Evolutionary conservation across 2,329 filamentous ascomycete species (phyloP).

Genomic region (Mollisia scopiformis): DNA sequence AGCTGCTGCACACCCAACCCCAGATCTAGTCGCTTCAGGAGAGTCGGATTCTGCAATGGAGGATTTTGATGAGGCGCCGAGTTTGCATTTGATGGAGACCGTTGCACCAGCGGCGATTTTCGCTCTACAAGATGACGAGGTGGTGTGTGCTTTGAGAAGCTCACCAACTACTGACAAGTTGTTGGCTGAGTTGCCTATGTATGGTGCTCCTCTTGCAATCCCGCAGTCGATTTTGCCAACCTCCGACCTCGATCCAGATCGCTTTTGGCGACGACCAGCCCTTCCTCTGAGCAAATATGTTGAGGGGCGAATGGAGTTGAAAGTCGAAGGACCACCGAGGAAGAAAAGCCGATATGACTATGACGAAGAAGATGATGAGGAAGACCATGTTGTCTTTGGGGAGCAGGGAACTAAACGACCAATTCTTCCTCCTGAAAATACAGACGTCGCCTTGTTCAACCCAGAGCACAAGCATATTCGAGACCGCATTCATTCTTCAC

Average conservation of each 20-base stretch:
- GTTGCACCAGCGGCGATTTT: constrained; percentile 80
- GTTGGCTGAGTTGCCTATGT: constrained; percentile 80
- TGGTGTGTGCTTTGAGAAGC: constrained; percentile 76
- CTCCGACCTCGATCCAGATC: constrained; percentile 67
- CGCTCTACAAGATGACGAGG: constrained; percentile 77
- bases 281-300: constrained; percentile 87
- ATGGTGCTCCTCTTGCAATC: constrained; percentile 64
- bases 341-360: constrained; percentile 88
- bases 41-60: constrained; percentile 61
- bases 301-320: constrained; percentile 76
- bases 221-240: constrained; percentile 59
- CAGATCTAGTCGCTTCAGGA: constrained; percentile 67
- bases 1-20: constrained; percentile 53
- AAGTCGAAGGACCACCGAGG: constrained; percentile 63
- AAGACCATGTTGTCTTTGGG: constrained; percentile 48
- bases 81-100: constrained; percentile 41
- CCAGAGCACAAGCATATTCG: constrained; percentile 87
- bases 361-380: constrained; percentile 69
- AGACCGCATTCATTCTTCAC: constrained; percentile 86
- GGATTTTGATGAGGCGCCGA: constrained; percentile 40
- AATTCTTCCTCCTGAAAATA: constrained; percentile 68
- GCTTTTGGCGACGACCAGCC: constrained; percentile 74
- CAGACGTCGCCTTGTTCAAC: constrained; percentile 83
- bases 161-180: constrained; percentile 78
- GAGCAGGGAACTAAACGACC: constrained; percentile 32